Evolutionary conservation across 1,284 basidiomycete genomes (phyloP).

Genomic region (Exobasidium cylindrosporum): DNA sequence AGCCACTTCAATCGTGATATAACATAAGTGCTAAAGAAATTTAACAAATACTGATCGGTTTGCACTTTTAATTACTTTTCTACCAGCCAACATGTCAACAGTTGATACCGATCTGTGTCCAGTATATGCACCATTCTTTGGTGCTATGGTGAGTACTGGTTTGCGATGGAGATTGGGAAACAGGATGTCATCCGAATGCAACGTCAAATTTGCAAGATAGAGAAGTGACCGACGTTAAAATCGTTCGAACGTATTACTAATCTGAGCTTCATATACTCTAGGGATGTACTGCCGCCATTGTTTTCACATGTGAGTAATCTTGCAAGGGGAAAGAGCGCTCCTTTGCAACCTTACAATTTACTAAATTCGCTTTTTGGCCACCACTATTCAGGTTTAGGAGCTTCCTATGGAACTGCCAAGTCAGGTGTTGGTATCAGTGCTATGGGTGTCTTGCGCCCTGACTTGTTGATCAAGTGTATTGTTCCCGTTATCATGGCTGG

Average conservation of each 20-base stretch:
- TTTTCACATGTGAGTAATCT: constrained; percentile 89
- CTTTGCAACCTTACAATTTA: too few relatives aligned
- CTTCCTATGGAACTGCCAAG: constrained; percentile 95
- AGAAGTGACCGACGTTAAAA: background rate
- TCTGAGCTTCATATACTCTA: constrained; percentile 52
- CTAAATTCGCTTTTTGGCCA: too few relatives aligned
- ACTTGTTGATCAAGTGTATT: constrained; percentile 97
- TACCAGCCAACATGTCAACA: background rate
- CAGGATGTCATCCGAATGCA: too few relatives aligned
- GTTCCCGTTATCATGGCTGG: constrained; percentile 99
- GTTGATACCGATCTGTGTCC: constrained; percentile 44
- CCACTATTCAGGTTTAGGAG: constrained; percentile 71
- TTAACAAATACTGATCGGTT: too few relatives aligned
- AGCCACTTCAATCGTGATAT: too few relatives aligned
- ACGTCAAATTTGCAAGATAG: too few relatives aligned
- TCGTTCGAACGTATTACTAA: background rate
- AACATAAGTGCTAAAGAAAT: too few relatives aligned
- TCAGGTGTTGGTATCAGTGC: constrained; percentile 97
- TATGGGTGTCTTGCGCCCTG: constrained; percentile 88
- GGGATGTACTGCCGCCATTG: constrained; percentile 94
- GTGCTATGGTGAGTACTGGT: constrained; percentile 73
- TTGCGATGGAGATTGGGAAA: too few relatives aligned
- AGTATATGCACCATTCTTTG: constrained; percentile 82
- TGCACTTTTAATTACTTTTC: background rate
- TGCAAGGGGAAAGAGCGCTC: too few relatives aligned